Base-by-base conservation (phyloP, 1,284 basidiomycete genomes). In the Microbotryomycetes sp. region DNA sequence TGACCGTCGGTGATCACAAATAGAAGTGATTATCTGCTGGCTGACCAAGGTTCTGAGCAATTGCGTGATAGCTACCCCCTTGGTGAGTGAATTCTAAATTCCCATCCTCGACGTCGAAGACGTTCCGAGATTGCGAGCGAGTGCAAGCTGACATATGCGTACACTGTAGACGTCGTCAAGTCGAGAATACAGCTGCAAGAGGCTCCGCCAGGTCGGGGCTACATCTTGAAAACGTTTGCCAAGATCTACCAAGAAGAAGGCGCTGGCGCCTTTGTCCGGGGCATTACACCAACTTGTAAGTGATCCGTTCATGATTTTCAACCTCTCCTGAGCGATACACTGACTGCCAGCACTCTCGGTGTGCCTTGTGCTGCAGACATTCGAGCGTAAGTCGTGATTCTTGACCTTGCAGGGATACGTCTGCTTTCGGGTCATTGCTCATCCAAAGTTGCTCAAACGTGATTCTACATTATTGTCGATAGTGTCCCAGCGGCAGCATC, bases 401-500 rank as follows among this genome's bases (percentile, higher is more conserved):
- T 58, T 16, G 55, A 49, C 46, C 26, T 58, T 28, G 46, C 30
- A 54, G 53, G 23, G 45, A 23, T 23, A 51, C 16, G 45, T 6
- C 55, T 55, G 19, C 19, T 22, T 51, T 4, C 12, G 55, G 25
- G 58, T 58, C 30, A 15, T 62, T 26, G 49, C 54, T 31, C 31
- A 14, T 22, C 31, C 16, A 15, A 36, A 9, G 16, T 26, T 52
- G 25, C 30, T 32, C n/a, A 36, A 16, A 19, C 31, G 26, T 9
- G 14, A n/a, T 30, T 23, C 51, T 4, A 22, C 26, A 22, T 9
- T 15, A 4, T 45, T 60, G 26, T 36, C 51, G 55, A 82, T 80
- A 88, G 89, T 74, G 88, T 92, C 67, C 92, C 92, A 5, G 89
- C 92, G 2, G 92, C 90, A 6, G 92, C 85, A 28, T 86, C 86